Percentiles rank a stretch among this genome's conserved stretches.
Conservation (phyloP, 345 rosid genomes). For the Hypericum androsaemum region DNA sequence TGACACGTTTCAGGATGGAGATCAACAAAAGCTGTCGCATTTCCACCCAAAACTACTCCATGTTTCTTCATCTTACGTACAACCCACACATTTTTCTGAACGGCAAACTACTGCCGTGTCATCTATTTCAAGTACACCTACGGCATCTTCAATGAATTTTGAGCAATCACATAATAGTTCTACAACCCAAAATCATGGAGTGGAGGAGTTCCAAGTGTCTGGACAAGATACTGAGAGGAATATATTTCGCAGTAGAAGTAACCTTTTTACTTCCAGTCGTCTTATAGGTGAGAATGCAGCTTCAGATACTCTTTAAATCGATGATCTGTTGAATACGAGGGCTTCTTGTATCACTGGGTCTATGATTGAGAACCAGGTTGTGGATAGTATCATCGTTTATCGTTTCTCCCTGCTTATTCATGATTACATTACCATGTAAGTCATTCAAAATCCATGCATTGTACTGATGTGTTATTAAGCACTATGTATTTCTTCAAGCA, state of each 20-base stretch:
- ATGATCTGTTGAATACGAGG: no score
- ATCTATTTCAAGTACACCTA: constrained; percentile 8
- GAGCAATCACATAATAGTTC: constrained; percentile 7
- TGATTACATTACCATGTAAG: no score
- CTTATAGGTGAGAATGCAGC: constrained; percentile 11
- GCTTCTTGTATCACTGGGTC: no score
- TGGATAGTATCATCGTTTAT: no score
- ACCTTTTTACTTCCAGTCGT: constrained; percentile 12
- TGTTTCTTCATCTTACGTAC: constrained; percentile 8
- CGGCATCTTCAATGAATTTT: constrained; percentile 7
- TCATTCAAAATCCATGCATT: no score
- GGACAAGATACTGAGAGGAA: constrained; percentile 11
- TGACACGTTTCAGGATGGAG: constrained; percentile 11
- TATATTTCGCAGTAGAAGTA: constrained; percentile 3
- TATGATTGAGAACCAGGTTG: no score
- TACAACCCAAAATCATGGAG: constrained; percentile 9
- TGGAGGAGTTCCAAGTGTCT: constrained; percentile 13
- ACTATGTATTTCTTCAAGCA: no score
- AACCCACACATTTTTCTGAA: constrained; percentile 11
- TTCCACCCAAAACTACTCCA: constrained; percentile 9
- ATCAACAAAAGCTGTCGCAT: constrained; percentile 8
- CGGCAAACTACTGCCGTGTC: constrained; percentile 14
- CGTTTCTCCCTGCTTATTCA: no score
- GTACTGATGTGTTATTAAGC: no score
- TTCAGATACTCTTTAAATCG: neutral